phyloP scores from a whole-genome alignment of 2,329 filamentous ascomycete species.

The Aspergillus niger region DNA sequence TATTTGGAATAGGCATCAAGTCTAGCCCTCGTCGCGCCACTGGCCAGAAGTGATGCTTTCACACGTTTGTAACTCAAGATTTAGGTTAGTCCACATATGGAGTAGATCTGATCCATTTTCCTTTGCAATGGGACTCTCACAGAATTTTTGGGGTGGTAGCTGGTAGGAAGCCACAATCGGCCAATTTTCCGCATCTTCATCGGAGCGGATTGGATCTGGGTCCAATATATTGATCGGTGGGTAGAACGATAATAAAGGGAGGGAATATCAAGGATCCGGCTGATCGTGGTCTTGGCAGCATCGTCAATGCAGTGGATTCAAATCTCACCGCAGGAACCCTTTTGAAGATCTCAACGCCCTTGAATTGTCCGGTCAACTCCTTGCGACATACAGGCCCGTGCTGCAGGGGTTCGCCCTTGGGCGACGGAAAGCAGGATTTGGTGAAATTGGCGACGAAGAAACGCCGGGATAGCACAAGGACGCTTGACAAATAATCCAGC shows the following conservation, averaged over 20 bases:
- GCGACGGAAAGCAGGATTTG: neutral
- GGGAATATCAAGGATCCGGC: conserved; percentile 3
- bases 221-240: conserved; percentile 9
- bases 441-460: neutral
- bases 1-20: neutral
- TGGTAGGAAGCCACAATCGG: neutral
- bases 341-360: conserved; percentile 20
- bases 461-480: neutral
- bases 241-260: conserved; percentile 1
- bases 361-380: conserved; percentile 24
- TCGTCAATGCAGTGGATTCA: conserved; percentile 11
- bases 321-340: conserved; percentile 16
- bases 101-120: neutral
- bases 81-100: neutral
- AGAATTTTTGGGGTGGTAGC: neutral
- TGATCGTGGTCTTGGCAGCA: conserved; percentile 10
- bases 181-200: neutral
- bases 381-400: conserved; percentile 32
- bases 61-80: conserved; percentile 2
- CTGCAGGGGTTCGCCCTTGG: conserved; percentile 16
- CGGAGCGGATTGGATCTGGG: neutral
- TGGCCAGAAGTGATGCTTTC: neutral
- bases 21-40: neutral
- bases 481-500: neutral
- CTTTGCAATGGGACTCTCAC: neutral